These are phyloP conservation scores for Clonostachys rhizophaga DNA, from an alignment of 2,329 filamentous ascomycete genomes.

Conservation along the genomic window DNA sequence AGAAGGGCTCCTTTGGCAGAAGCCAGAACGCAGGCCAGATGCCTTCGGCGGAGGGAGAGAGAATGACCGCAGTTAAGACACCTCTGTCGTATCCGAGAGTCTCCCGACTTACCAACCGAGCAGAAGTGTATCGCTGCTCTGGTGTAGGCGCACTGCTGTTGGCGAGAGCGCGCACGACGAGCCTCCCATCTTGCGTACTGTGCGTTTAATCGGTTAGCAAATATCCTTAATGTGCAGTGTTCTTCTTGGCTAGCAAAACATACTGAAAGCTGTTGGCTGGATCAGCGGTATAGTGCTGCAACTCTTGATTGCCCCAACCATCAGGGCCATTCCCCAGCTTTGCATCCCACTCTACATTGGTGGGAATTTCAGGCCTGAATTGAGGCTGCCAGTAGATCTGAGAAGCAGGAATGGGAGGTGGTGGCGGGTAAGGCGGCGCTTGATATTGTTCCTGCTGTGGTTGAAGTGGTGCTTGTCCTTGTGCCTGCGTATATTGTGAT, in stretches of 20 bases:
- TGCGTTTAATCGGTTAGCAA: too few relatives aligned
- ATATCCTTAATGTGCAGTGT: not conserved
- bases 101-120: constrained; percentile 47
- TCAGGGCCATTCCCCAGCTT: constrained; percentile 50
- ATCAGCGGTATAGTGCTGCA: constrained; percentile 49
- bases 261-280: constrained; percentile 48
- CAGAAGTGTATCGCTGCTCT: constrained; percentile 45
- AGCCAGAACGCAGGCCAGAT: constrained; percentile 62
- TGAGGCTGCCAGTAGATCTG: constrained; percentile 46
- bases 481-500: constrained; percentile 8
- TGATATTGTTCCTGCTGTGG: too few relatives aligned
- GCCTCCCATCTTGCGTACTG: constrained; percentile 39
- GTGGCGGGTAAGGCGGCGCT: constrained; percentile 4
- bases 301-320: constrained; percentile 59
- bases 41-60: constrained; percentile 46
- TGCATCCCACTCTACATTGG: constrained; percentile 45
- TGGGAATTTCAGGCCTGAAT: constrained; percentile 38
- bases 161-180: constrained; percentile 48
- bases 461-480: constrained; percentile 7
- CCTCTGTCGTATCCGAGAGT: constrained; percentile 45
- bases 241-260: constrained; percentile 1
- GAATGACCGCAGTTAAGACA: constrained; percentile 44
- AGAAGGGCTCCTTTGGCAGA: constrained; percentile 50
- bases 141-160: constrained; percentile 20
- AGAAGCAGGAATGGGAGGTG: constrained; percentile 7